Evolutionary conservation across 208 protist species (phyloP).

Genomic region (Crithidia fasciculata): DNA sequence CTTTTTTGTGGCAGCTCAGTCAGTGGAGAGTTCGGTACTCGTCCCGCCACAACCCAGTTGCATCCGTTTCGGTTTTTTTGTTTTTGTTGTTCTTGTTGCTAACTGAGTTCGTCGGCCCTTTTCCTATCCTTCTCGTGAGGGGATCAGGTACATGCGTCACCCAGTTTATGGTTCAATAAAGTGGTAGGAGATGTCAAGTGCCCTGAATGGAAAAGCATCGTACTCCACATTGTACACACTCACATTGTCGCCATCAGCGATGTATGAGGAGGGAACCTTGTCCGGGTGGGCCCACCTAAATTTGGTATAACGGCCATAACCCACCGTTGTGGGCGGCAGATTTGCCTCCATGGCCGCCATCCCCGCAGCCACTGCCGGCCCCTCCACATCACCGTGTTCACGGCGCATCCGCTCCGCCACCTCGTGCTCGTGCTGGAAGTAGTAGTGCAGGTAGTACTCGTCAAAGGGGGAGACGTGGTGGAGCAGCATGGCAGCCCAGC

Average conservation of each 20-base stretch:
- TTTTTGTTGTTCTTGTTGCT: no score
- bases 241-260: constrained; percentile 1
- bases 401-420: not conserved
- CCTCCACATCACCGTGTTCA: not conserved
- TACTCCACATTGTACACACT: constrained; percentile 5
- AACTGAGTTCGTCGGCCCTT: no score
- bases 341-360: not conserved
- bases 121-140: no score
- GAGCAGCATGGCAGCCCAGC: constrained; percentile 8
- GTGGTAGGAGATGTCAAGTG: no score
- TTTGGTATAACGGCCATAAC: not conserved
- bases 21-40: no score
- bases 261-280: not conserved
- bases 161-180: no score
- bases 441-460: constrained; percentile 20
- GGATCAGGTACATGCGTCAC: no score
- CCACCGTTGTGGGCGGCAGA: not conserved
- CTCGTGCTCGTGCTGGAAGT: constrained; percentile 17
- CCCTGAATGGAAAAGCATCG: no score
- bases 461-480: constrained; percentile 15
- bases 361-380: not conserved
- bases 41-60: no score
- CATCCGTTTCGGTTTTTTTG: no score
- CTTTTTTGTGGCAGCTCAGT: no score
- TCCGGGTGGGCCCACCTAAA: not conserved